Evolutionary conservation across 129 eudicot genomes (phyloP), one percentile per base, ranked within the genome.

Genomic region (Centaurea solstitialis): DNA sequence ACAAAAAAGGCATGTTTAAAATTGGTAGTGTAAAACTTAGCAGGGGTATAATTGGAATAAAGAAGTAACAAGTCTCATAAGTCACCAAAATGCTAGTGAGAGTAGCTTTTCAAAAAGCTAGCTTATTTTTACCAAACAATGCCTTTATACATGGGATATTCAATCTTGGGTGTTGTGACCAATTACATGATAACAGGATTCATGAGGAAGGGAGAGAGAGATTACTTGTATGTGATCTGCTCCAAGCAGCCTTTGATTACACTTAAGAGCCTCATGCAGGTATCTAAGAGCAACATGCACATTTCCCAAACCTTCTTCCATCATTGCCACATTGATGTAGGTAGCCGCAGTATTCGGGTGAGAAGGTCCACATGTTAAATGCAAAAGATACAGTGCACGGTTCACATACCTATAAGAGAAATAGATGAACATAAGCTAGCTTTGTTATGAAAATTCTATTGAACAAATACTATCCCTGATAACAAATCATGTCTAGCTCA

Each of bases 291-390:
- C 99, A 87, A 94, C 90, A 85, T 94, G 99, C 38, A 89, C 99
- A 82, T 94, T 94, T 35, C 99, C 99, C 74, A 94, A 74, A 78
- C 99, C 99, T 92, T 94, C 99, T 87, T 94, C 99, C 99, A 94
- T 94, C 99, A 94, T 94, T 80, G 99, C 99, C 28, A 94, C 97
- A 80, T 94, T 94, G 11, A 94, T 94, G 80, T 94, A 94, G 61
- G 99, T 94, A 38, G 99, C 99, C 38, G 99, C 99, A 20, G 99
- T 94, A 77, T 94, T 94, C 75, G 99, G 99, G 80, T 94, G 99
- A 80, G 99, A 94, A 53, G 97, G 97, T 18, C 99, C 99, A 26
- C 99, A 94, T 43, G 99, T 94, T 73, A 94, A 82, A 81, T 94
- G 99, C 91, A 94, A 86, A 65, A 94, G 99, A 89, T 92, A 94